Conservation (phyloP, 1,284 basidiomycete genomes). For the Schizophyllum amplum region DNA sequence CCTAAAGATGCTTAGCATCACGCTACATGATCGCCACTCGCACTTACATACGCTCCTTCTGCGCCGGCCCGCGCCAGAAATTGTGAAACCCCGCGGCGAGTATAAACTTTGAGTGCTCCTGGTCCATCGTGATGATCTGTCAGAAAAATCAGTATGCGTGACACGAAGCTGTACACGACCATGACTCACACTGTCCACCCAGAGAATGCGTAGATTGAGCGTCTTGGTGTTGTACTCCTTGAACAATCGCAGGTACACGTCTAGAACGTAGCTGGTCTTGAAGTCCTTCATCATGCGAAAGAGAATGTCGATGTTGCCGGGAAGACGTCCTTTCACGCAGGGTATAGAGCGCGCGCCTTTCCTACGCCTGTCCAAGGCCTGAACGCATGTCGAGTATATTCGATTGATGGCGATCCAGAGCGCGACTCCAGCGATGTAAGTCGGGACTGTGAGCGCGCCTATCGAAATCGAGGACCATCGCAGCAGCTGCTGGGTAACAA, state of each 20-base stretch:
- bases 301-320: slow-evolving; percentile 64
- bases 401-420: slow-evolving; percentile 30
- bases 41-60: slow-evolving; percentile 57
- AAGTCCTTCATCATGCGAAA: slow-evolving; percentile 45
- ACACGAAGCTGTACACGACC: slow-evolving; percentile 16
- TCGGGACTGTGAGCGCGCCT: slow-evolving; percentile 25
- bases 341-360: slow-evolving; percentile 45
- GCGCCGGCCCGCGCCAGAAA: slow-evolving; percentile 54
- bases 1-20: slow-evolving; percentile 25
- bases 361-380: slow-evolving; percentile 34
- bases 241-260: slow-evolving; percentile 56
- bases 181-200: slow-evolving; percentile 51
- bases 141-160: background rate
- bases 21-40: background rate
- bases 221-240: slow-evolving; percentile 62
- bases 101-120: slow-evolving; percentile 59
- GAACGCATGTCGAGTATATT: slow-evolving; percentile 24
- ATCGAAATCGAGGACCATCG: slow-evolving; percentile 18
- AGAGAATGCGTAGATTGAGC: slow-evolving; percentile 56
- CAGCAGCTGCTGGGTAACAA: slow-evolving; percentile 24
- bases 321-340: slow-evolving; percentile 58
- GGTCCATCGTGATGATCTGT: slow-evolving; percentile 66
- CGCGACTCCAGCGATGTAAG: slow-evolving; percentile 33
- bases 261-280: slow-evolving; percentile 49
- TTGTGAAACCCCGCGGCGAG: slow-evolving; percentile 56